These are phyloP conservation scores for Maudiozyma barnettii DNA, from an alignment of 805 yeast genomes.

Conservation along the genomic window DNA sequence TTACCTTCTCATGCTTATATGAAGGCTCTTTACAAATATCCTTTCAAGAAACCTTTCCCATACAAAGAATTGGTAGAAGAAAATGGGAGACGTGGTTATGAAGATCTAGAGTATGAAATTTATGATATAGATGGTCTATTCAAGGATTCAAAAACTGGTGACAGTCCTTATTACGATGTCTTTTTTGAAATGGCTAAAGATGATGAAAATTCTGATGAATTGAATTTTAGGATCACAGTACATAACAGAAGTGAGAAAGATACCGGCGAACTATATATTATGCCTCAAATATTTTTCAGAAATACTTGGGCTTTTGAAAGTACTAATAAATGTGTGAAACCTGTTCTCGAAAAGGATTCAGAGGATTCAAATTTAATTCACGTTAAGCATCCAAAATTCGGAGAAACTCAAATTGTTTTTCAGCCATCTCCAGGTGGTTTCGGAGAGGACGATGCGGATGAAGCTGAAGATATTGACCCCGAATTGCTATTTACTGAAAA, in stretches of 20 bases:
- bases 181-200: conserved; percentile 85
- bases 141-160: conserved; percentile 40
- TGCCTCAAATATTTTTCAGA: conserved; percentile 78
- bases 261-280: conserved; percentile 75
- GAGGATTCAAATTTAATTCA: conserved; percentile 39
- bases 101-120: conserved; percentile 70
- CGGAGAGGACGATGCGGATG: conserved; percentile 21
- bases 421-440: conserved; percentile 79
- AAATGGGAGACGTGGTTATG: conserved; percentile 54
- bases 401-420: conserved; percentile 55
- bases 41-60: conserved; percentile 70
- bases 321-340: conserved; percentile 40
- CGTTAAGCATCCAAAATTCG: conserved; percentile 61
- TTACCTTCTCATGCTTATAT: conserved; percentile 90
- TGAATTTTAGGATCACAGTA: conserved; percentile 78
- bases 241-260: conserved; percentile 66
- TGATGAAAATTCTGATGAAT: conserved; percentile 69
- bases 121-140: conserved; percentile 63
- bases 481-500: conserved; percentile 76
- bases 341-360: conserved; percentile 34
- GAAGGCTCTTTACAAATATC: conserved; percentile 86
- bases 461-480: conserved; percentile 58
- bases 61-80: conserved; percentile 65
- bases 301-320: conserved; percentile 88
- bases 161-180: conserved; percentile 75